Evolutionary conservation across 164 flowering plant species (phyloP), one percentile per base, ranked within the genome.

Genomic region (Dillenia turbinata): DNA sequence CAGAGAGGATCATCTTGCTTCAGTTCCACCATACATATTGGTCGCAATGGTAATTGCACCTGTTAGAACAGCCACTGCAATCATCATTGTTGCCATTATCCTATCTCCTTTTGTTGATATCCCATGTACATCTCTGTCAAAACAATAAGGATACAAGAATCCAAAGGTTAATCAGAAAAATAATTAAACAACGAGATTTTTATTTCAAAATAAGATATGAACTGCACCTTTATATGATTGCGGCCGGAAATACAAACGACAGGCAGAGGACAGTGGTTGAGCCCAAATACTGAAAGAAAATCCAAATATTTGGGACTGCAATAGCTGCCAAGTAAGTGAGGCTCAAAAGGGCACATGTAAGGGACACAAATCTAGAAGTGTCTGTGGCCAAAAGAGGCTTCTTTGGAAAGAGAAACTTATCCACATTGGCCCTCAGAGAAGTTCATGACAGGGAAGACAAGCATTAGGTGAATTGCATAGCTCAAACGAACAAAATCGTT

Each of bases 391-490:
- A 44, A 10, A 61, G 70, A 7, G 73, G 68, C 68, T 57, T 77
- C 62, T 73, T 73, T 1, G 92, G 82, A 78, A 92, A 95, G 50
- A 92, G 64, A 19, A 88, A 59, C 17, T 83, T 97, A 26, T 86
- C 88, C 2, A 95, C 24, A 57, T 84, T 95, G 63, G 73, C 65
- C 63, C 97, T 74, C 59, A 92, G 92, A 77, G 82, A 81, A 95
- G 76, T 86, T 85, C 69, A 95, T 45, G 9, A 95, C 77, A 11
- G 99, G 97, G 64, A 85, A 95, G 52, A 88, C 99, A 52, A 95
- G 69, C 75, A 95, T 71, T 2, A 95, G 77, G 70, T 95, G 99
- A 22, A 89, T 49, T 2, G 94, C 94, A 48, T 90, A 95, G 84
- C 97, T 95, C 19, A 92, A 44, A 9, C 97, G 68, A 17, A 89